phyloP scores from a whole-genome alignment of 805 yeast genomes.

The Myxozyma vanderwaltii region DNA sequence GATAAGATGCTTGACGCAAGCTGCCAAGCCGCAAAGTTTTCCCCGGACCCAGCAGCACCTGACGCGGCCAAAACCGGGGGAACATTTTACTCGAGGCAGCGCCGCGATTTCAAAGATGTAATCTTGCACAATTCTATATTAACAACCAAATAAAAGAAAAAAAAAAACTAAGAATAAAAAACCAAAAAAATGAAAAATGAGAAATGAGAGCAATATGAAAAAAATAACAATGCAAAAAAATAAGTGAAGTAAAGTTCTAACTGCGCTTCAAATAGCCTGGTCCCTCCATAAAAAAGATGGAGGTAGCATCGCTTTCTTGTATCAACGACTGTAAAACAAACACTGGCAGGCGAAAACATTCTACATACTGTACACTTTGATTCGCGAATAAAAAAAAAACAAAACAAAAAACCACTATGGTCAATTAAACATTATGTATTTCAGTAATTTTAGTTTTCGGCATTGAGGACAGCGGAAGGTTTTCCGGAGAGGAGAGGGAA shows the following conservation, averaged over 20 bases:
- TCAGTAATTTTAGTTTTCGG: conserved; percentile 16
- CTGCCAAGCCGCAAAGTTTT: too few species aligned
- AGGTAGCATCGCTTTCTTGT: not conserved
- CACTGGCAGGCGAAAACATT: not conserved
- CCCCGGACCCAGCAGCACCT: too few species aligned
- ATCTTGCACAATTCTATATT: not conserved
- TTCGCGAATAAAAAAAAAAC: too few species aligned
- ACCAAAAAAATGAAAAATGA: not conserved
- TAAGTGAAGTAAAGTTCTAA: not conserved
- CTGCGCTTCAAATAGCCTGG: not conserved
- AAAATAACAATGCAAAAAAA: not conserved
- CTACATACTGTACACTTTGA: conserved; percentile 5
- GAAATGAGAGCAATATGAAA: too few species aligned
- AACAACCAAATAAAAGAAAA: not conserved
- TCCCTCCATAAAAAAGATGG: not conserved
- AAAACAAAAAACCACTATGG: not conserved
- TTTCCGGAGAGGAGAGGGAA: conserved; percentile 24
- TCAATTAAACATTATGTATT: not conserved
- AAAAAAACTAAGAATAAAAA: not conserved
- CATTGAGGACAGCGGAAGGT: conserved; percentile 18
- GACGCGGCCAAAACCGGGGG: too few species aligned
- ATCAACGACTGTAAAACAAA: not conserved
- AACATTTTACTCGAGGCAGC: too few species aligned
- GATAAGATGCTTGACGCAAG: too few species aligned
- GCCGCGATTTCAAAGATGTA: too few species aligned